Base-by-base conservation (phyloP, 768 basidiomycete species). In the Sarcomyxa edulis region DNA sequence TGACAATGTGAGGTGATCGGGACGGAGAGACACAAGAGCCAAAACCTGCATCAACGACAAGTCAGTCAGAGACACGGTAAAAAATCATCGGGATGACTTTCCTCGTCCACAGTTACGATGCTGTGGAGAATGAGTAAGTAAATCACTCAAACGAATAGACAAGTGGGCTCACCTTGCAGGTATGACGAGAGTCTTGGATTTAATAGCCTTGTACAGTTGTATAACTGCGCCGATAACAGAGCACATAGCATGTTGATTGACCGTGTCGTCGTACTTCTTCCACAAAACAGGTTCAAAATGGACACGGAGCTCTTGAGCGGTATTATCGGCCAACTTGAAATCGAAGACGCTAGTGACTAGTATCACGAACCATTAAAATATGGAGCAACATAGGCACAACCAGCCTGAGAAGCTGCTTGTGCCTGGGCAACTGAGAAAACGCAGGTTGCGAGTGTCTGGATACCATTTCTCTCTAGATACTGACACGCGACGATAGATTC, bases 401-500 rank as follows among this genome's bases (percentile, higher is more conserved):
- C 63, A 5, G 73, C 76, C 49, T 76, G 71, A 22, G 62, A 62
- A 2, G 74, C 74, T 7, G 76, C 75, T 18, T 73, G 52, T 3
- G 75, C 76, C 45, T 79, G 77, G n/a, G 64, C 60, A 28, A 78
- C 54, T 21, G 65, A 69, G 55, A 79, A 79, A 15, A 78, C 49
- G 44, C 68, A 67, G 0, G 77, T 79, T 20, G 65, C 76, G 7
- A 78, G 68, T 0, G 74, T 77, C 29, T 69, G 57, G 31, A 78
- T 76, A 6, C 71, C 71, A 19, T 59, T 50, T 14, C 59, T 60
- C 25, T 65, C 56, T 19, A 77, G 65, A 18, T 63, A 47, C 18
- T 59, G 58, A 46, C 74, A 76, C 1, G 78, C 76, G 11, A 71
- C 42, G 30, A 77, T 55, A 5, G 69, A 68, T 44, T 75, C 69